Base-by-base conservation (phyloP, 2,329 filamentous ascomycete species). In the Xylaria sp. region DNA sequence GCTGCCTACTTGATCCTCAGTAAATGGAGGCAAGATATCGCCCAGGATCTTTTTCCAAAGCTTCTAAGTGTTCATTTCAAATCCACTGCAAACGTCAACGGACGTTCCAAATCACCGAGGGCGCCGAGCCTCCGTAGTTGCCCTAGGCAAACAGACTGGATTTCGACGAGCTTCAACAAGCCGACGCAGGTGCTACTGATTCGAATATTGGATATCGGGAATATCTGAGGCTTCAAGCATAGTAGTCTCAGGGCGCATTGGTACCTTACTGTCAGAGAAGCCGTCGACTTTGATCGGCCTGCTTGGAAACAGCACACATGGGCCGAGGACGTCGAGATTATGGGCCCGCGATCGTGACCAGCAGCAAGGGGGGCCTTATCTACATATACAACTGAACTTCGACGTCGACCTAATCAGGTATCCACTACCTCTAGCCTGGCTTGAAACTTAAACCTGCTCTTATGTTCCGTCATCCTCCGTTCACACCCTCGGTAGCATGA, bases 331-430 rank as follows among this genome's bases (percentile, higher is more conserved):
- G 33, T 19, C 25, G 23, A 42, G n/a, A 35, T 21, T 21, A n/a
- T n/a, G n/a, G 4, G 7, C 4, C 19, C 19, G 7, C 25, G 19
- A 33, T 21, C n/a, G 46, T 17, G 14, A 40, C 45, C 17, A 45
- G 42, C 15, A 15, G 9, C 28, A 21, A 47, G 23, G 28, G 38
- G 31, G 28, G 45, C 11, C n/a, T 14, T 35, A 38, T 28, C 50
- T 47, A 55, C 19, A 55, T 60, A 55, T 56, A 37, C 49, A 14
- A 40, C 40, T 42, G 37, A 4, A 19, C 31, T 6, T 37, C n/a
- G 35, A 45, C 49, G 25, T 31, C 37, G 2, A 47, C 25, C 33
- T n/a, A 52, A 9, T 17, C 35, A 21, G 38, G 4, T 17, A 25
- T 40, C 46, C 56, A 38, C 45, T 37, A 19, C 33, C 21, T 42